A percentile compares a stretch with the other conserved stretches of the same genome.
Evolutionary conservation across 2,329 filamentous ascomycete genomes (phyloP).

Genomic region (Paraphoma sp.): DNA sequence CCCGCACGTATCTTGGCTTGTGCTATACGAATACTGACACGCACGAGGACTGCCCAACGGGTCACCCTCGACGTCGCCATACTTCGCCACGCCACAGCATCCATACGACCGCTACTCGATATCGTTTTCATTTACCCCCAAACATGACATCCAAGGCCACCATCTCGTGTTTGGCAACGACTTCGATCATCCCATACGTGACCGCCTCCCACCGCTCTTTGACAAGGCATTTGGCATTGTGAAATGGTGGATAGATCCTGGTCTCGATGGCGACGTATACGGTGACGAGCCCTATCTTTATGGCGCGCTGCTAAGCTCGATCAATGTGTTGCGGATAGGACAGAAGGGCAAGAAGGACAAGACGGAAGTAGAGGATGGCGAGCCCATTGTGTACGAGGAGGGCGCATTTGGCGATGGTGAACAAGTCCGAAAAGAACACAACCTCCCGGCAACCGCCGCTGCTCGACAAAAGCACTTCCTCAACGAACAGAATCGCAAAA

Average conservation of each 20-base stretch:
- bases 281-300: slow-evolving; percentile 87
- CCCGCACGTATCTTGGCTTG: neutral
- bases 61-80: slow-evolving; percentile 74
- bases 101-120: slow-evolving; percentile 84
- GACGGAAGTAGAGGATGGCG: slow-evolving; percentile 58
- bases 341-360: slow-evolving; percentile 32
- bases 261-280: slow-evolving; percentile 87
- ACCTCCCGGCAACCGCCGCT: slow-evolving; percentile 49
- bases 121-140: slow-evolving; percentile 78
- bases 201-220: slow-evolving; percentile 86
- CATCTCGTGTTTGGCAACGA: slow-evolving; percentile 94
- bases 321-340: slow-evolving; percentile 78
- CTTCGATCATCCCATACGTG: slow-evolving; percentile 88
- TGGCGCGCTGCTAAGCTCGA: slow-evolving; percentile 78
- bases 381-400: slow-evolving; percentile 62
- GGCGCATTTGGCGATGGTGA: slow-evolving; percentile 56
- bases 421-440: slow-evolving; percentile 46
- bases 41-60: slow-evolving; percentile 71
- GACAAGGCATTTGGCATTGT: slow-evolving; percentile 83
- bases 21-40: slow-evolving; percentile 3
- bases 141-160: slow-evolving; percentile 67
- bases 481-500: slow-evolving; percentile 59
- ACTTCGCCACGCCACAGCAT: slow-evolving; percentile 77
- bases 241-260: slow-evolving; percentile 89
- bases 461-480: slow-evolving; percentile 68